Conservation (phyloP, 495 filamentous ascomycete genomes). For the Tuber aestivum region DNA sequence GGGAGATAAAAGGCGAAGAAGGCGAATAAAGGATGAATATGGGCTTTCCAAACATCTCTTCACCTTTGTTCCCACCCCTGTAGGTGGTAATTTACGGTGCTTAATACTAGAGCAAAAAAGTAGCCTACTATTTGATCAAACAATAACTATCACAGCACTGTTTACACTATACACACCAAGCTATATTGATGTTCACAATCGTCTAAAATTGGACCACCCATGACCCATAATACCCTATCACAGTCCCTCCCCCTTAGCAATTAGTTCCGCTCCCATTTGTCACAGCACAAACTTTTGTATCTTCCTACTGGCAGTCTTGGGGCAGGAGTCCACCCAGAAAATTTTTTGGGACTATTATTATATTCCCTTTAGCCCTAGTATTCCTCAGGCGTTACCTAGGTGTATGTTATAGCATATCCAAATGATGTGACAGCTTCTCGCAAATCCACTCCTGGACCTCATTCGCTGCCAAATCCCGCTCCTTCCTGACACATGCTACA, state of each 20-base stretch:
- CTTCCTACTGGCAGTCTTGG: conserved; percentile 94
- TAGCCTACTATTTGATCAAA: neutral
- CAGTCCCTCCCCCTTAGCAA: neutral
- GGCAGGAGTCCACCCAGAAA: conserved; percentile 76
- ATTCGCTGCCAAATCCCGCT: conserved; percentile 45
- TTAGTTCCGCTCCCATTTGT: conserved; percentile 50
- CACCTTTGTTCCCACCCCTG: neutral
- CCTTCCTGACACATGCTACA: conserved; percentile 62
- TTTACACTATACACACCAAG: neutral
- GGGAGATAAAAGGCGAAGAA: neutral
- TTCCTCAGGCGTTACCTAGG: conserved; percentile 5
- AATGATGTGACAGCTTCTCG: conserved; percentile 64
- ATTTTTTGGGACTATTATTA: conserved; percentile 67
- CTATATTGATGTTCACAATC: neutral
- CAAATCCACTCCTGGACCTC: conserved; percentile 68
- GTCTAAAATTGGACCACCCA: neutral
- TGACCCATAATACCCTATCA: neutral
- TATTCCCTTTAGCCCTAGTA: neutral
- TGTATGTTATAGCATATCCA: conserved; percentile 50
- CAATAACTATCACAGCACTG: neutral
- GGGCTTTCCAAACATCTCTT: neutral
- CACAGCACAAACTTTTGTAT: conserved; percentile 91
- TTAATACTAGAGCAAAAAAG: neutral
- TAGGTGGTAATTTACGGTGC: neutral
- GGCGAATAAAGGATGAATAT: neutral